Percentiles rank a stretch among this genome's conserved stretches.
phyloP scores from a whole-genome alignment of 1,284 basidiomycete species.

The Ceratobasidium sp. region DNA sequence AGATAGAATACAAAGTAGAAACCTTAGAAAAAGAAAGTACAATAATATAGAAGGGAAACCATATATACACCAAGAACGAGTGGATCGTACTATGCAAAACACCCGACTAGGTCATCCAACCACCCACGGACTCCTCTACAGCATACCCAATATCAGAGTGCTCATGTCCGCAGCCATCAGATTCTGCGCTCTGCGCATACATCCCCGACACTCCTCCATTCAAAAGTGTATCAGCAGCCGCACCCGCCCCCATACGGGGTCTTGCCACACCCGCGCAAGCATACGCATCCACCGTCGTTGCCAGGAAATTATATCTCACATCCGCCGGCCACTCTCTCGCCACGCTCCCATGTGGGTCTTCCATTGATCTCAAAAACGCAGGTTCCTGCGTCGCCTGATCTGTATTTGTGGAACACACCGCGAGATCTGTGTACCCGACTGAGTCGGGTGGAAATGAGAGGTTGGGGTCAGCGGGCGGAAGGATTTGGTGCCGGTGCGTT shows the following conservation, averaged over 20 bases:
- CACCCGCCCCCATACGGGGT: too few relatives aligned
- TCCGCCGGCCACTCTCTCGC: constrained; percentile 21
- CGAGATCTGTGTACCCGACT: constrained; percentile 24
- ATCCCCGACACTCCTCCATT: neutral
- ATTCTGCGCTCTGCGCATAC: neutral
- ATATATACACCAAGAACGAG: too few relatives aligned
- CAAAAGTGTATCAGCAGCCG: neutral
- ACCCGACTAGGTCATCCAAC: too few relatives aligned
- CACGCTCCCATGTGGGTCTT: constrained; percentile 18
- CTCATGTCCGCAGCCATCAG: neutral
- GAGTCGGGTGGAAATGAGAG: constrained; percentile 34
- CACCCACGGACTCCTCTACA: too few relatives aligned
- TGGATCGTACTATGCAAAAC: too few relatives aligned
- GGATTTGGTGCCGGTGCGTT: constrained; percentile 25
- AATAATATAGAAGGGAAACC: too few relatives aligned
- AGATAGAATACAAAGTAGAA: too few relatives aligned
- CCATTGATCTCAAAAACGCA: constrained; percentile 1
- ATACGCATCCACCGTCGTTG: constrained; percentile 12
- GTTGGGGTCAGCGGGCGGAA: constrained; percentile 26
- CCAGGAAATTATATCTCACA: constrained; percentile 1
- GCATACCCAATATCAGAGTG: neutral
- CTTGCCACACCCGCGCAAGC: neutral
- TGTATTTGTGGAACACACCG: constrained; percentile 29
- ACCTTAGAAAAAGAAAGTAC: too few relatives aligned
- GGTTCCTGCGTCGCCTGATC: constrained; percentile 19